A percentile compares a stretch with the other conserved stretches of the same genome.
Conservation (phyloP, 176 grass and related monocot species). For the Triticum timopheevii region DNA sequence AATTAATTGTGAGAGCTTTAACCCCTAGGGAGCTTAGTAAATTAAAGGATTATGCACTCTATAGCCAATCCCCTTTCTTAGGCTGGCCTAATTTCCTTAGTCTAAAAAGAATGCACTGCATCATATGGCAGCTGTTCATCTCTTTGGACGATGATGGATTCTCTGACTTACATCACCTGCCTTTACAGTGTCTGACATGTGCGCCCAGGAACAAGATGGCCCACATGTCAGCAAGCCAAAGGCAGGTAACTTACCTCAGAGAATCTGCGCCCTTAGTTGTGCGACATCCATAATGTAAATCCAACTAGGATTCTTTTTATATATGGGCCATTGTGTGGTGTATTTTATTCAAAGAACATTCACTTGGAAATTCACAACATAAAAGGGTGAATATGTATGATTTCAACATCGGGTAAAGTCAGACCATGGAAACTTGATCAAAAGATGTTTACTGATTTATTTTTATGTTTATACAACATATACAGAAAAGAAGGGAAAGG, state of each 20-base stretch:
- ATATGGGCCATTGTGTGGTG: not conserved
- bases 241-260: too few species aligned
- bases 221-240: too few species aligned
- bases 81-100: too few species aligned
- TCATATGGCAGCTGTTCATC: not conserved
- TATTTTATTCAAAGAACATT: not conserved
- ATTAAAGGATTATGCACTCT: too few species aligned
- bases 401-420: not conserved
- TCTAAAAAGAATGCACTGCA: too few species aligned
- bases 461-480: constrained; percentile 31
- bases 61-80: too few species aligned
- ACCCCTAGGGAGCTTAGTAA: too few species aligned
- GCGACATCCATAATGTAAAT: not conserved
- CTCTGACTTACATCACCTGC: too few species aligned
- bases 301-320: not conserved
- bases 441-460: constrained; percentile 1
- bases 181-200: too few species aligned
- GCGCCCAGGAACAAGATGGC: too few species aligned
- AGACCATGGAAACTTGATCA: not conserved
- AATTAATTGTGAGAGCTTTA: too few species aligned
- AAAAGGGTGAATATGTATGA: not conserved
- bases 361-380: not conserved
- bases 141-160: not conserved
- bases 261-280: too few species aligned
- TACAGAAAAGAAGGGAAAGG: not conserved